phyloP scores from a whole-genome alignment of 208 protist genomes.

The Crithidia expoeki region DNA sequence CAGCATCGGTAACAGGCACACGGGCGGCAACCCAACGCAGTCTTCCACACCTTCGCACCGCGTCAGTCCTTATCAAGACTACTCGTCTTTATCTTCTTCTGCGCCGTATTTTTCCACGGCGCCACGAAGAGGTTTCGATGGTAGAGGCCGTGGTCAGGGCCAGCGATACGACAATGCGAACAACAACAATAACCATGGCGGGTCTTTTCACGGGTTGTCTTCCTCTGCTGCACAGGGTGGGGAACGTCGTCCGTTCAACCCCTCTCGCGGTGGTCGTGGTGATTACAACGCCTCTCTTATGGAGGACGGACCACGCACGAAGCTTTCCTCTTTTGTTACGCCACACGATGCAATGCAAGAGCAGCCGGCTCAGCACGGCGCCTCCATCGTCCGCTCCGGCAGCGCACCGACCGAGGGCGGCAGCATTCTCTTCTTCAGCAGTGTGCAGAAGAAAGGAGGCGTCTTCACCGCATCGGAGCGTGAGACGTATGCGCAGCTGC shows the following conservation, averaged over 20 bases:
- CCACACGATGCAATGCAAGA: constrained; percentile 62
- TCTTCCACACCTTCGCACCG: background rate
- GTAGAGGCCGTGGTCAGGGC: constrained; percentile 4
- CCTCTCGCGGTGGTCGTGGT: background rate
- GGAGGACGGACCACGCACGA: constrained; percentile 31
- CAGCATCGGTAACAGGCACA: background rate
- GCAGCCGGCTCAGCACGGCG: constrained; percentile 71
- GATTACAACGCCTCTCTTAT: background rate
- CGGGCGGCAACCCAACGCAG: background rate
- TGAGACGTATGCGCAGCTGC: constrained; percentile 73
- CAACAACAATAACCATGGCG: background rate
- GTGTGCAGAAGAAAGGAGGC: constrained; percentile 80
- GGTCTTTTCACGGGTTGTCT: background rate
- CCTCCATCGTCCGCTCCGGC: constrained; percentile 71
- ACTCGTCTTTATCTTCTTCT: background rate
- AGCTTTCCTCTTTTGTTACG: constrained; percentile 50
- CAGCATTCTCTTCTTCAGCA: constrained; percentile 82
- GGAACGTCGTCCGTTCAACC: background rate
- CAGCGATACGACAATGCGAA: constrained; percentile 5
- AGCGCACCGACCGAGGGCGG: constrained; percentile 44
- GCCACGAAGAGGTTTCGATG: background rate
- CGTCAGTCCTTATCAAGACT: background rate
- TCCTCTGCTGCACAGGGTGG: background rate
- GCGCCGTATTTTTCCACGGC: background rate
- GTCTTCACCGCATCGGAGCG: constrained; percentile 74